Base-by-base conservation (phyloP, 805 yeast species). In the Candida succiphila region DNA sequence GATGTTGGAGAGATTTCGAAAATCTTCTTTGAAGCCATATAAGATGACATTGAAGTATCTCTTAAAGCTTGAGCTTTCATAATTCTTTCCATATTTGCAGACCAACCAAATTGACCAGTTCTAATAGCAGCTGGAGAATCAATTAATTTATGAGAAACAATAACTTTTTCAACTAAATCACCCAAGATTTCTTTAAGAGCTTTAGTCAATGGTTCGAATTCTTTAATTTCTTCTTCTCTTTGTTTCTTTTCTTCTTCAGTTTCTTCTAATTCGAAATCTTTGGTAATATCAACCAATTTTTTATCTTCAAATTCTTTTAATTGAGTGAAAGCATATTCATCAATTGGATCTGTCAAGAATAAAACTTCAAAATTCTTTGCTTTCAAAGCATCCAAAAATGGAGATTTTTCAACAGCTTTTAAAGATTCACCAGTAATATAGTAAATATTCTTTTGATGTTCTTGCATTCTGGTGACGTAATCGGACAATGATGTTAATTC, bases 21-120 rank as follows among this genome's bases (percentile, higher is more conserved):
- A 59, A 92, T 92, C 81, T 92, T 92, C 87, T 92, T 92, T 37
- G 98, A 92, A 31, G 97, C 82, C 99, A 92, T 92, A 92, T 92
- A 92, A 43, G 96, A 78, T 27, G 97, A 87, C 98, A 92, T 92
- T 52, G 95, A 75, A 52, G 95, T 84, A 67, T 92, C 98, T 74
- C 97, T 87, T 57, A 92, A 73, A 53, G 99, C 98, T 75, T 92
- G 99, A 43, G 98, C 98, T 77, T 92, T 92, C 99, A 92, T 92
- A 77, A 92, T 92, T 82, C 98, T 89, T 76, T 92, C 99, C 98
- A 92, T 92, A 77, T 92, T 92, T 58, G 99, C 99, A 50, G 98
- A 92, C 99, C 99, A 92, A 65, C 99, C 98, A 65, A 92, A 92
- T 74, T 92, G 97, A 51, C 96, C 97, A 51, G 98, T 92, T 78